Evolutionary conservation across 345 rosid genomes (phyloP).

Genomic region (Isatis tinctoria): DNA sequence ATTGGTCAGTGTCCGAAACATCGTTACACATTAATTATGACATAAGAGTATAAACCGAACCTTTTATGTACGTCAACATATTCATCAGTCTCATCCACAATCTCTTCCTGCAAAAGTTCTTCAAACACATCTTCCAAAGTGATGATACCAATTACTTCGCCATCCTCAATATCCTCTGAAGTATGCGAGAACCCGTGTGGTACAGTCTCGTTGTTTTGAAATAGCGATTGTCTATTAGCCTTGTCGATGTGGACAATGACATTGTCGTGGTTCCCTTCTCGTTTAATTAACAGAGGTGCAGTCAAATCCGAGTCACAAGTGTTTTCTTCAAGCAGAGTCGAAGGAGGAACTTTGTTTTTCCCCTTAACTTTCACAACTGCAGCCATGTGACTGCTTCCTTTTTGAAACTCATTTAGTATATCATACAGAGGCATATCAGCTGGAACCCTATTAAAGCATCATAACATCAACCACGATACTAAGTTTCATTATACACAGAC

Average conservation of each 20-base stretch:
- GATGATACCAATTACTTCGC: slow-evolving; percentile 92
- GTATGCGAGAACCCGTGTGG: slow-evolving; percentile 35
- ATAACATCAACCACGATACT: background rate
- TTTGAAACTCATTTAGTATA: slow-evolving; percentile 93
- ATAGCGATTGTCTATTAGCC: slow-evolving; percentile 30
- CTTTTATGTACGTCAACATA: slow-evolving; percentile 97
- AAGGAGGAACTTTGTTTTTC: slow-evolving; percentile 45
- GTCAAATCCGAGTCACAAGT: slow-evolving; percentile 45
- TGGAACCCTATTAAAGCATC: slow-evolving; percentile 63
- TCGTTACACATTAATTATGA: background rate
- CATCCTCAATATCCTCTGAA: slow-evolving; percentile 83
- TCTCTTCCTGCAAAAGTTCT: slow-evolving; percentile 96
- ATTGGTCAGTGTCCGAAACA: background rate
- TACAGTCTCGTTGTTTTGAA: slow-evolving; percentile 35
- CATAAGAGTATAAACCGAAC: slow-evolving; percentile 16
- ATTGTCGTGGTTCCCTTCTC: slow-evolving; percentile 51
- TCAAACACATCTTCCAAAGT: slow-evolving; percentile 97
- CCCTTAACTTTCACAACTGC: slow-evolving; percentile 89
- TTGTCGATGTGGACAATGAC: slow-evolving; percentile 68
- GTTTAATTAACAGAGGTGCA: slow-evolving; percentile 60
- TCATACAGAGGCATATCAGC: slow-evolving; percentile 97
- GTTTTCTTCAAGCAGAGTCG: slow-evolving; percentile 44
- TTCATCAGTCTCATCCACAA: slow-evolving; percentile 98
- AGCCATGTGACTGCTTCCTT: slow-evolving; percentile 99
- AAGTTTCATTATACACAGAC: background rate